phyloP scores from a whole-genome alignment of 2,329 filamentous ascomycete genomes.

The Pseudopyricularia javanii region DNA sequence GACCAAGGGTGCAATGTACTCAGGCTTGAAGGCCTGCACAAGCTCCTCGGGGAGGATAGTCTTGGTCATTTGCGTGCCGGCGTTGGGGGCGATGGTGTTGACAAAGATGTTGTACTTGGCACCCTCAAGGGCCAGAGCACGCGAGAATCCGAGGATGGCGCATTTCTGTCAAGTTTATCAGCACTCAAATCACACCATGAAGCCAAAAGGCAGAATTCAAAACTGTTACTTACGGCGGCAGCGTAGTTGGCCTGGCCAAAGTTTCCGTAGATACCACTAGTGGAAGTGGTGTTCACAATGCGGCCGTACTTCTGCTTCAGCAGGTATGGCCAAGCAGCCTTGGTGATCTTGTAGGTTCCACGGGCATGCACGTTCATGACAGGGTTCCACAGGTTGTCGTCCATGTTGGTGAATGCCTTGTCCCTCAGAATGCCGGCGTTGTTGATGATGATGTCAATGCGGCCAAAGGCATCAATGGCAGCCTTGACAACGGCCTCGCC shows the following conservation, averaged over 20 bases:
- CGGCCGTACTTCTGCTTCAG: slow-evolving; percentile 98
- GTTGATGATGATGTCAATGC: slow-evolving; percentile 92
- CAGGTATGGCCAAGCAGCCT: slow-evolving; percentile 96
- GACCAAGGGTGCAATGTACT: slow-evolving; percentile 92
- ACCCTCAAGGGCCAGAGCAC: slow-evolving; percentile 84
- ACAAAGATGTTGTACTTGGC: slow-evolving; percentile 96
- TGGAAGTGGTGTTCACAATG: slow-evolving; percentile 92
- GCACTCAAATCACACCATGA: background rate
- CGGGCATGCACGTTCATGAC: slow-evolving; percentile 87
- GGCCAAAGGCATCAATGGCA: slow-evolving; percentile 85
- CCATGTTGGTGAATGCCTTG: slow-evolving; percentile 98
- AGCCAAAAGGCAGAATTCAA: background rate
- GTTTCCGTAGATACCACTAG: slow-evolving; percentile 96
- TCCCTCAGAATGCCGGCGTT: slow-evolving; percentile 96
- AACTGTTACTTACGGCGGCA: slow-evolving; percentile 52
- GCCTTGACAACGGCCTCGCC: slow-evolving; percentile 84
- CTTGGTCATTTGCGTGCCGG: slow-evolving; percentile 87
- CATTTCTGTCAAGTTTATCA: slow-evolving; percentile 48
- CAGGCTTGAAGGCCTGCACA: slow-evolving; percentile 97
- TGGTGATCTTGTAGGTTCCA: slow-evolving; percentile 92
- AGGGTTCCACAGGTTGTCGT: slow-evolving; percentile 82
- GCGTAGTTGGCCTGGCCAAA: slow-evolving; percentile 98
- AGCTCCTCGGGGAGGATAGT: slow-evolving; percentile 94
- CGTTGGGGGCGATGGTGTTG: slow-evolving; percentile 97
- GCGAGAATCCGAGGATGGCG: slow-evolving; percentile 90